Evolutionary conservation across 1,284 basidiomycete genomes (phyloP).

Genomic region (Neonothopanus nambi): DNA sequence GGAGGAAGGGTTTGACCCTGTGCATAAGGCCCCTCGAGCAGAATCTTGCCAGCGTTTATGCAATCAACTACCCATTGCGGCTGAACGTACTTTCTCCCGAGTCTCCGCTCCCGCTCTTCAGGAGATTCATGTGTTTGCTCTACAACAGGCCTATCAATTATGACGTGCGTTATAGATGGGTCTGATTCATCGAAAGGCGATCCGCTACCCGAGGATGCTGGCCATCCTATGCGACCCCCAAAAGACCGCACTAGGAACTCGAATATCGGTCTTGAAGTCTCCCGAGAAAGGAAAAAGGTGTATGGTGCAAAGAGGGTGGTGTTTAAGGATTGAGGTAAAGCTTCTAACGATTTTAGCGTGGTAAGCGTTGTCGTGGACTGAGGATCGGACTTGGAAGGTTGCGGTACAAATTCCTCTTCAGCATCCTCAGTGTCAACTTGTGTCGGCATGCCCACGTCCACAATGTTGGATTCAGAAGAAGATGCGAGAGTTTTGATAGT

Average conservation of each 20-base stretch:
- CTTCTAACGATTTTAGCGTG: slow-evolving; percentile 76
- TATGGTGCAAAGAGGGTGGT: slow-evolving; percentile 81
- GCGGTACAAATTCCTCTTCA: slow-evolving; percentile 73
- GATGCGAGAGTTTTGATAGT: slow-evolving; percentile 67
- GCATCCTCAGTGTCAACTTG: slow-evolving; percentile 37
- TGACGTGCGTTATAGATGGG: slow-evolving; percentile 90
- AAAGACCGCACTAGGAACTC: slow-evolving; percentile 94
- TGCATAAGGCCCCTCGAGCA: slow-evolving; percentile 85
- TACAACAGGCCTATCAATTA: slow-evolving; percentile 85
- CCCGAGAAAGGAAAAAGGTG: slow-evolving; percentile 94
- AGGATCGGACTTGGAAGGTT: slow-evolving; percentile 62
- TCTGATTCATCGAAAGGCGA: slow-evolving; percentile 77
- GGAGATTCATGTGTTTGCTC: slow-evolving; percentile 52
- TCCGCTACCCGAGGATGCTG: slow-evolving; percentile 80
- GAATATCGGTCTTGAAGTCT: slow-evolving; percentile 90
- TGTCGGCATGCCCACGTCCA: slow-evolving; percentile 41
- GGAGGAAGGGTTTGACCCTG: slow-evolving; percentile 91
- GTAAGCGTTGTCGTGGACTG: slow-evolving; percentile 61
- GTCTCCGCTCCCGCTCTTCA: slow-evolving; percentile 62
- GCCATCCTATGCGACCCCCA: slow-evolving; percentile 90
- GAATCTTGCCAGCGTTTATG: slow-evolving; percentile 84
- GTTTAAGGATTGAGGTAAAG: slow-evolving; percentile 53
- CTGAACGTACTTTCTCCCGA: slow-evolving; percentile 87
- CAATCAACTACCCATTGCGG: slow-evolving; percentile 99
- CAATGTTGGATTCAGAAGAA: slow-evolving; percentile 31